Conservation (phyloP, 768 basidiomycete genomes). For the Mycena rosella region DNA sequence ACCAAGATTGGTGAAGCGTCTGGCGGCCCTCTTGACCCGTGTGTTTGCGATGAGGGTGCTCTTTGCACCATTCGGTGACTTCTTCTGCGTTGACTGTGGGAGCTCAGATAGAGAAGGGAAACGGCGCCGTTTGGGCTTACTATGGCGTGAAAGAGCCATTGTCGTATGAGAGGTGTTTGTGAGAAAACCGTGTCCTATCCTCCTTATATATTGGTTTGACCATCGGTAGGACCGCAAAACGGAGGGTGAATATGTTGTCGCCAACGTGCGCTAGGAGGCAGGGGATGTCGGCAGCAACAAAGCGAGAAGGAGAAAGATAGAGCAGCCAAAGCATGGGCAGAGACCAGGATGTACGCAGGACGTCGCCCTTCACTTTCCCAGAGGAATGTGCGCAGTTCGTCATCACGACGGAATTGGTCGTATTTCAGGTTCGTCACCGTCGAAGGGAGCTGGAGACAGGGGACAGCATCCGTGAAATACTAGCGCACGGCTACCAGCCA, state of each 20-base stretch:
- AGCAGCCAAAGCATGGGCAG: too few relatives aligned
- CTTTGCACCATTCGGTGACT: constrained; percentile 56
- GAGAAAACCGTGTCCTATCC: too few relatives aligned
- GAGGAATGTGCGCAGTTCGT: too few relatives aligned
- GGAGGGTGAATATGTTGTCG: not conserved
- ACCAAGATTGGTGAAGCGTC: constrained; percentile 50
- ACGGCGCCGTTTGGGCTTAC: constrained; percentile 40
- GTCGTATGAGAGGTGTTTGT: not conserved
- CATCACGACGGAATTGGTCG: too few relatives aligned
- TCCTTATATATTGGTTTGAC: constrained; percentile 8
- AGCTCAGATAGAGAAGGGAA: not conserved
- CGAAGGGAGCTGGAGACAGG: too few relatives aligned
- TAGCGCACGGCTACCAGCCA: too few relatives aligned
- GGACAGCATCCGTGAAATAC: too few relatives aligned
- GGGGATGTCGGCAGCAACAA: not conserved
- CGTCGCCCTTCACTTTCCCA: too few relatives aligned
- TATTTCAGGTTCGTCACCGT: too few relatives aligned
- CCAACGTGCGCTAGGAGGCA: not conserved
- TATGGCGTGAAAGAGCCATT: constrained; percentile 57
- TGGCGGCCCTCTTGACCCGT: constrained; percentile 42
- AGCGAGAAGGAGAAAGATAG: not conserved
- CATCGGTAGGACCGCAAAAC: not conserved
- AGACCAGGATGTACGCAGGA: too few relatives aligned
- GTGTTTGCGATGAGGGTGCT: constrained; percentile 56
- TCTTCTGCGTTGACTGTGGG: constrained; percentile 61